phyloP scores from a whole-genome alignment of 805 yeast genomes.

The Ogataea nitratoaversa region DNA sequence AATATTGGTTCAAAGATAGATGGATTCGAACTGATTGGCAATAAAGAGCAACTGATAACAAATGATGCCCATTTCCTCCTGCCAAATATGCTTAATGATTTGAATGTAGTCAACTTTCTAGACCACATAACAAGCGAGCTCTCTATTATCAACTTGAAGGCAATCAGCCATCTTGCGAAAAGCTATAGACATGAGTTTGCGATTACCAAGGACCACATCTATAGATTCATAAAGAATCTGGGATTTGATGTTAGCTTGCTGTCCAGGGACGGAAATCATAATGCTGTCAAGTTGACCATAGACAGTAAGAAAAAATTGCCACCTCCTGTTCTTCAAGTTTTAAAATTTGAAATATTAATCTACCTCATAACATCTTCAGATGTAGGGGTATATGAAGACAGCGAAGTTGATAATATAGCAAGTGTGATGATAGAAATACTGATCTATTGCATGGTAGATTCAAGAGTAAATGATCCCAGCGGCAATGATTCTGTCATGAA shows the following conservation, averaged over 20 bases:
- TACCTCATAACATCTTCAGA: slow-evolving; percentile 1
- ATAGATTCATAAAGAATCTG: slow-evolving; percentile 3
- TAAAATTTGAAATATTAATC: slow-evolving; percentile 10
- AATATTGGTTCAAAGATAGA: slow-evolving; percentile 1
- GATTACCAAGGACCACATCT: not conserved
- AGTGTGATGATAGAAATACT: not conserved
- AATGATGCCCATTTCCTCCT: not conserved
- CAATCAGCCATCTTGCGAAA: not conserved
- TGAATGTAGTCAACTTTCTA: slow-evolving; percentile 2
- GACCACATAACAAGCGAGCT: slow-evolving; percentile 1
- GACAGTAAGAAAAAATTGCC: slow-evolving; percentile 10
- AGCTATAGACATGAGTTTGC: not conserved
- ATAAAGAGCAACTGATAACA: slow-evolving; percentile 3
- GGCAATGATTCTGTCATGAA: slow-evolving; percentile 5
- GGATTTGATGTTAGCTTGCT: slow-evolving; percentile 5
- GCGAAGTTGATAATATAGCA: not conserved
- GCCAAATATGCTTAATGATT: not conserved
- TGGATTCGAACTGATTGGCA: not conserved
- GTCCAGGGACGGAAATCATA: not conserved
- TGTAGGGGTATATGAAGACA: not conserved
- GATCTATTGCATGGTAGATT: slow-evolving; percentile 5
- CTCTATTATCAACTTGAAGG: not conserved
- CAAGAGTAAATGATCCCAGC: slow-evolving; percentile 12
- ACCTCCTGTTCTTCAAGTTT: slow-evolving; percentile 8
- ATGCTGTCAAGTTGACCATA: slow-evolving; percentile 1